A percentile compares a stretch with the other conserved stretches of the same genome.
These are phyloP conservation scores for Plasmodium vinckei DNA, from an alignment of 169 alveolate species.

Conservation along the genomic window DNA sequence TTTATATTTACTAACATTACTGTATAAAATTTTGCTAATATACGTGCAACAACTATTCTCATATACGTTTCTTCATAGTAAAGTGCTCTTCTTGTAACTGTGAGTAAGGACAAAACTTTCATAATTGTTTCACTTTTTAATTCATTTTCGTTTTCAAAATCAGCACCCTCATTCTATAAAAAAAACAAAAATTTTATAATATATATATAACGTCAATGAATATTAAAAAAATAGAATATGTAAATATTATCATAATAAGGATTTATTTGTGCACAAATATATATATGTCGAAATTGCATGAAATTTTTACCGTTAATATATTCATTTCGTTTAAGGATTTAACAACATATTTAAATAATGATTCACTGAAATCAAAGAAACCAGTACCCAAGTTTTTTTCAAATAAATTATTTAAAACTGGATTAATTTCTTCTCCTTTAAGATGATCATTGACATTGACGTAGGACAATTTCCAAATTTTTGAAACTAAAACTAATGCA, in stretches of 20 bases:
- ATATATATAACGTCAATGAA: not conserved
- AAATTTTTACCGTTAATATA: conserved; percentile 37
- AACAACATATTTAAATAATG: conserved; percentile 49
- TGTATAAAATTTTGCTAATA: conserved; percentile 50
- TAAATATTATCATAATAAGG: no score
- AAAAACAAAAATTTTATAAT: not conserved
- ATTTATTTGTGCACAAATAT: not conserved
- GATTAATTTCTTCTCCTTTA: conserved; percentile 29
- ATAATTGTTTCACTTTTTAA: conserved; percentile 29
- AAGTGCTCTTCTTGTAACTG: conserved; percentile 32
- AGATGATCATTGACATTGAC: conserved; percentile 42
- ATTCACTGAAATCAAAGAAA: conserved; percentile 65
- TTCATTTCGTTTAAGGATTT: conserved; percentile 26
- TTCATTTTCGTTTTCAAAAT: conserved; percentile 8
- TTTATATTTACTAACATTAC: conserved; percentile 53
- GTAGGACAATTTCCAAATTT: conserved; percentile 73
- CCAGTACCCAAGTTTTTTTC: conserved; percentile 74
- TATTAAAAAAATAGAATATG: not conserved
- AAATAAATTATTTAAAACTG: conserved; percentile 47
- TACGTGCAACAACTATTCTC: conserved; percentile 44
- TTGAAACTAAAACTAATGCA: conserved; percentile 57
- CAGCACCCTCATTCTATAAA: conserved; percentile 17
- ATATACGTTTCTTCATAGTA: conserved; percentile 49
- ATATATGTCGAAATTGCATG: not conserved
- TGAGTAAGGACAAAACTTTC: conserved; percentile 16